phyloP scores from a whole-genome alignment of 352 stramenopile genomes.

The Pythium coloratum region DNA sequence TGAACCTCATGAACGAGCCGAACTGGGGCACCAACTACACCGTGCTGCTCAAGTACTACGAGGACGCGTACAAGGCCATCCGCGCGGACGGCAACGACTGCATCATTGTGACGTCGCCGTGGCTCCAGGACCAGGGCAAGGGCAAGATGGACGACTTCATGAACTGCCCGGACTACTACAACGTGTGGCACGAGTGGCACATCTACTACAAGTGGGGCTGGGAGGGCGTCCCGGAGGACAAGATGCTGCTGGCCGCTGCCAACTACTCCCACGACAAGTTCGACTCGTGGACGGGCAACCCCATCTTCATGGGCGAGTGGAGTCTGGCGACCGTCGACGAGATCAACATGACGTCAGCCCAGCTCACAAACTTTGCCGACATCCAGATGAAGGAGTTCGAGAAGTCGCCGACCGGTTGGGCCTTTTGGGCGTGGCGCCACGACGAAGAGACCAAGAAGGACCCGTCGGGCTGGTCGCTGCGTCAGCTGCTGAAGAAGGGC shows the following conservation, averaged over 20 bases:
- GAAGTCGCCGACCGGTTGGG: conserved; percentile 32
- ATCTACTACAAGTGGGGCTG: conserved; percentile 34
- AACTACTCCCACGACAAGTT: conserved; percentile 21
- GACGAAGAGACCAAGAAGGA: conserved; percentile 8
- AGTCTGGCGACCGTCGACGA: conserved; percentile 28
- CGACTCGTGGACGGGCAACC: conserved; percentile 30
- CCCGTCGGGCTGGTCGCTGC: background rate
- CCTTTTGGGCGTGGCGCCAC: conserved; percentile 55
- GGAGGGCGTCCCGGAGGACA: conserved; percentile 17
- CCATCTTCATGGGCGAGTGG: conserved; percentile 54
- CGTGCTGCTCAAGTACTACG: conserved; percentile 41
- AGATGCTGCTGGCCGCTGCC: conserved; percentile 8
- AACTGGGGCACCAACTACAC: conserved; percentile 20
- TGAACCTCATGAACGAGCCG: conserved; percentile 64
- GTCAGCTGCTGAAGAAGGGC: conserved; percentile 1
- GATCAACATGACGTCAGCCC: conserved; percentile 17
- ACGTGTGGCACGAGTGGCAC: conserved; percentile 37
- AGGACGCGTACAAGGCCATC: conserved; percentile 38
- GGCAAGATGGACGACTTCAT: conserved; percentile 26
- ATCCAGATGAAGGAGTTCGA: conserved; percentile 33
- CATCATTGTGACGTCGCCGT: conserved; percentile 20
- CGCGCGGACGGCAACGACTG: conserved; percentile 32
- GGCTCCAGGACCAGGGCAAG: conserved; percentile 17
- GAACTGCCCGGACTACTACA: conserved; percentile 17
- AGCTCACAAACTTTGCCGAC: conserved; percentile 32